Conservation (phyloP, 129 eudicot genomes). For the Glebionis coronaria region DNA sequence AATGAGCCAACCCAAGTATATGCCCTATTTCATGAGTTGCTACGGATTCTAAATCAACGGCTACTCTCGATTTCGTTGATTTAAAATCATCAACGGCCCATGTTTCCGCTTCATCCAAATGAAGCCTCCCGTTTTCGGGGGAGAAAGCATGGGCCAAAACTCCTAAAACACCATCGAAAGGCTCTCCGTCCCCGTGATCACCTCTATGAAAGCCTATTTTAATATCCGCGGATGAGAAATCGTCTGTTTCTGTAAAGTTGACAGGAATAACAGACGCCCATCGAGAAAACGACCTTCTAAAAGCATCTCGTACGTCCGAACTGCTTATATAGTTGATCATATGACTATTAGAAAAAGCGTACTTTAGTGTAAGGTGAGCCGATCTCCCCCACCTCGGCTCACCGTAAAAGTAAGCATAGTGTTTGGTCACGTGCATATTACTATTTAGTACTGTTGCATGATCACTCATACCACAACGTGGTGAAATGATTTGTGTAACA, state of each 20-base stretch:
- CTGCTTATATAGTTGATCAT: conserved; percentile 39
- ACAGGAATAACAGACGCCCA: conserved; percentile 88
- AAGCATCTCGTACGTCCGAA: conserved; percentile 42
- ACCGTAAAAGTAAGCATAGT: conserved; percentile 58
- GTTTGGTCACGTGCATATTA: conserved; percentile 41
- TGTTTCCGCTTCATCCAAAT: conserved; percentile 69
- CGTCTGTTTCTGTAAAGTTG: conserved; percentile 50
- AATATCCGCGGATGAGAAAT: conserved; percentile 43
- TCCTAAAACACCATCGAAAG: conserved; percentile 86
- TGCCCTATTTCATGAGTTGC: conserved; percentile 97
- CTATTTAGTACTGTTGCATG: not conserved
- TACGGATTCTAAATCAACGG: conserved; percentile 89
- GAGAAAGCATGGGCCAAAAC: conserved; percentile 84
- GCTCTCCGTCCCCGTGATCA: conserved; percentile 90
- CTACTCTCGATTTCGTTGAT: conserved; percentile 42
- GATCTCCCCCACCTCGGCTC: conserved; percentile 64
- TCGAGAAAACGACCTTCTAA: conserved; percentile 57
- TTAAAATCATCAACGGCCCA: conserved; percentile 86
- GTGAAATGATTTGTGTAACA: conserved; percentile 58
- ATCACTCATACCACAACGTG: conserved; percentile 75
- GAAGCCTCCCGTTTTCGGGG: conserved; percentile 84
- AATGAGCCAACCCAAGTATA: conserved; percentile 85
- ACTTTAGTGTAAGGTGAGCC: conserved; percentile 47
- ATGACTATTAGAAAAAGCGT: conserved; percentile 56
- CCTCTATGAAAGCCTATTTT: conserved; percentile 65